Conservation (phyloP, 805 yeast species). For the Saccharomycopsis vini region DNA sequence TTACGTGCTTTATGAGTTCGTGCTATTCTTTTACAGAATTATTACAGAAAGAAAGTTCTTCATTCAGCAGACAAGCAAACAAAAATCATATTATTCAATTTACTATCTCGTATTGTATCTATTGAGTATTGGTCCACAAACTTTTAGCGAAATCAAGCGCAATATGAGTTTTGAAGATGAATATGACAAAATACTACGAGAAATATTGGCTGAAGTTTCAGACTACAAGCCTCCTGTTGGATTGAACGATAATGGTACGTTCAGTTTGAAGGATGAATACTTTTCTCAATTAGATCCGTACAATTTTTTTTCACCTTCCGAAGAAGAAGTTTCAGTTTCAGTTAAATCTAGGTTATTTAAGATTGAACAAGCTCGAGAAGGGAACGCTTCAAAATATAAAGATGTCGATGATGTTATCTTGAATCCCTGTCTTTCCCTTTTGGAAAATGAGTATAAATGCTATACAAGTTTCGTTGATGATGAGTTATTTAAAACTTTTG, state of each 20-base stretch:
- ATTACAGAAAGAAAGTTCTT: slow-evolving; percentile 18
- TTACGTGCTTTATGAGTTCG: slow-evolving; percentile 34
- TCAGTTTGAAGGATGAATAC: slow-evolving; percentile 41
- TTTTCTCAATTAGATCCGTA: slow-evolving; percentile 50
- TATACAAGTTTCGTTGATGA: slow-evolving; percentile 20
- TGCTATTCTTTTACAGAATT: slow-evolving; percentile 16
- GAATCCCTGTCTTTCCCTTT: slow-evolving; percentile 8
- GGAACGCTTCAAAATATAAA: slow-evolving; percentile 17
- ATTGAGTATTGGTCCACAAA: slow-evolving; percentile 14
- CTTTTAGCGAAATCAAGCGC: slow-evolving; percentile 1
- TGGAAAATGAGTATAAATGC: slow-evolving; percentile 19
- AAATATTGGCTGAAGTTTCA: slow-evolving; percentile 49
- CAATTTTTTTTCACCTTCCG: slow-evolving; percentile 28
- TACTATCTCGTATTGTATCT: slow-evolving; percentile 6
- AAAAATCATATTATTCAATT: slow-evolving; percentile 5
- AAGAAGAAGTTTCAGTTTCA: slow-evolving; percentile 18
- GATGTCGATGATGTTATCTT: slow-evolving; percentile 13
- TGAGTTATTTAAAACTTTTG: slow-evolving; percentile 4
- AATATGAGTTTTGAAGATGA: neutral
- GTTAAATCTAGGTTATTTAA: slow-evolving; percentile 20
- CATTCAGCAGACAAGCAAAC: slow-evolving; percentile 2
- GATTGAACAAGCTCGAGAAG: slow-evolving; percentile 9
- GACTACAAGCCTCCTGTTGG: slow-evolving; percentile 58
- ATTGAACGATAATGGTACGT: slow-evolving; percentile 57
- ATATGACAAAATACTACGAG: slow-evolving; percentile 16